Base-by-base conservation (phyloP, 768 basidiomycete species). In the Imleria badia region DNA sequence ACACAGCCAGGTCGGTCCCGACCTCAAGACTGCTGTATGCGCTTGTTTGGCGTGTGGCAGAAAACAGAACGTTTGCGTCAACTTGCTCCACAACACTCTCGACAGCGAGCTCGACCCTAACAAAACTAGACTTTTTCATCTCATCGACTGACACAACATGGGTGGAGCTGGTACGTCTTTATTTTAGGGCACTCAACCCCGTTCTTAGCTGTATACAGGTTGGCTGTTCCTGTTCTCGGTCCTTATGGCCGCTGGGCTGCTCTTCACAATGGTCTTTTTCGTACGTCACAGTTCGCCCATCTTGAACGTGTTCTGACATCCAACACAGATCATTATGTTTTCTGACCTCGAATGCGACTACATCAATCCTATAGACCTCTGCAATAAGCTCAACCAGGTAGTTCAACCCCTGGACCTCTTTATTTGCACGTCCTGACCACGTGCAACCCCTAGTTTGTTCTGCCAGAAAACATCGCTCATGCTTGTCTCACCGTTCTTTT, bases 221-320 rank as follows among this genome's bases (percentile, higher is more conserved):
- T 98, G 95, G 96, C 75, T 99, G 60, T 99, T 97, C 78, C 83
- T 98, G 64, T 94, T 98, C 71, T 84, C 93, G 69, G 95, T 98
- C 71, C 86, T 98, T 51, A 86, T 93, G 85, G 89, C 94, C 62
- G 96, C 95, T 19, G 94, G 87, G 33, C 79, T 98, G 55, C 78
- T 99, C 56, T 99, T 99, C 78, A 97, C 94, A 63, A 94, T 94
- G 89, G 97, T 99, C 70, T 99, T 98, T 81, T 99, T 97, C 75
- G 96, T 98, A 66, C 74, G 93, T 87, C 22, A 10, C 45, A 26
- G 26, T 43, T 8, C 13, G n/a, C 39, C 41, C 36, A 4, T 5
- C 26, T 36, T 17, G 6, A 30, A 13, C 30, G n/a, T 15, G n/a
- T 29, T 31, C 44, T 48, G 33, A 62, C 48, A 14, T 10, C 11